Evolutionary conservation across 2,329 filamentous ascomycete species (phyloP), one percentile per base, ranked within the genome.

Genomic region (Venturia aucupariae): DNA sequence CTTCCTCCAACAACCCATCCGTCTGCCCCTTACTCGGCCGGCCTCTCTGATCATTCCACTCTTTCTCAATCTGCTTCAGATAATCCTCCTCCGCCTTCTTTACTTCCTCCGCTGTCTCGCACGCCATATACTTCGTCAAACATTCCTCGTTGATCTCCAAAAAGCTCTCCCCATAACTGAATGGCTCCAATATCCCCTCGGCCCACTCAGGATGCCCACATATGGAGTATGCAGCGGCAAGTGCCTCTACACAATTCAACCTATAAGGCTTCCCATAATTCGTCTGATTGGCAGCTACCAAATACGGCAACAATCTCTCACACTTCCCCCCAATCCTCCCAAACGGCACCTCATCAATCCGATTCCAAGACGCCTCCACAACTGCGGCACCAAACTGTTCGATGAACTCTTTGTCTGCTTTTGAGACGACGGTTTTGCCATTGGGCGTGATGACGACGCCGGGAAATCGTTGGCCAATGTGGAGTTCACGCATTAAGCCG

Each of bases 201-300:
- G 94, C 93, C 94, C 94, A 99, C 61, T 97, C 93, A 7, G 84
- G 75, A 71, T 94, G 90, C 4, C 94, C 91, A 70, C 93, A 97
- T 68, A 99, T 99, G 71, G 84, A 90, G 72, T 96, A 99, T 27
- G 90, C 90, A 3, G 94, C 93, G 0, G 92, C 94, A 59, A 99
- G 80, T 4, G 94, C 94, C 79, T 99, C 94, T 38, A 92, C 94
- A 71, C 94, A 99, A 76, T 99, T 99, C 67, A 99, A 76, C 64
- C 92, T 83, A 90, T 92, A 97, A 5, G 94, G 94, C 72, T 90
- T 90, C 66, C 94, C 94, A 77, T 99, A 99, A 78, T 99, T 99
- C 72, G 97, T 94, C 1, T 90, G 89, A 75, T 99, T 99, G 60
- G 94, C 94, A 6, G 94, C 94, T 61, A 99, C 92, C 8, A 99